Conservation (phyloP, 371 early-diverging fungal genomes). For the Blastocladiella emersonii region DNA sequence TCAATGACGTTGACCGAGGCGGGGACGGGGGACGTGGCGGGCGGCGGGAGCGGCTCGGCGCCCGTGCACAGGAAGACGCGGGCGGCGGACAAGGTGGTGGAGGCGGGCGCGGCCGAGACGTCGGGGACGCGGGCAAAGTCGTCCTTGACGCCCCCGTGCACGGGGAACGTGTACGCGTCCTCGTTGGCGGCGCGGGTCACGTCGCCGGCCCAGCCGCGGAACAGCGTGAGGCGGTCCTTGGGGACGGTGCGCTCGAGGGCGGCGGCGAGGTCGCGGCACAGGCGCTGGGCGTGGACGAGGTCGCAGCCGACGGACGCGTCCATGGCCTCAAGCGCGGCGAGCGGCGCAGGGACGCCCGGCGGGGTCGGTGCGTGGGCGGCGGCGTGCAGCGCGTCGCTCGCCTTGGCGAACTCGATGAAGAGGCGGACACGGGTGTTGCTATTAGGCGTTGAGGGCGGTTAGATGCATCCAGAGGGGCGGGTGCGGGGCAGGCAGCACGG, state of each 20-base stretch:
- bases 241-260: not conserved
- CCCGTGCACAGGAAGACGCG: constrained; percentile 6
- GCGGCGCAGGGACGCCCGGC: not conserved
- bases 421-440: constrained; percentile 5
- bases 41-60: not conserved
- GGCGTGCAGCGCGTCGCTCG: not conserved
- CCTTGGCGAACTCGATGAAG: constrained; percentile 3
- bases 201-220: not conserved
- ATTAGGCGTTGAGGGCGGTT: no score
- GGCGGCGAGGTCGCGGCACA: not conserved
- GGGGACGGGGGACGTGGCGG: not conserved
- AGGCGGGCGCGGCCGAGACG: not conserved
- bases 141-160: not conserved
- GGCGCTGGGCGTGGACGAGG: not conserved
- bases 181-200: not conserved
- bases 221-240: not conserved
- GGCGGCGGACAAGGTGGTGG: not conserved
- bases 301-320: not conserved
- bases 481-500: no score
- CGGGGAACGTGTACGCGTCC: not conserved
- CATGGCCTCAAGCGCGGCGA: not conserved
- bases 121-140: not conserved
- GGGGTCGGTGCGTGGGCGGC: not conserved
- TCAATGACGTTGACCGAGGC: not conserved
- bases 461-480: no score